Evolutionary conservation across 345 rosid species (phyloP).

Genomic region (Syzygium oleosum): DNA sequence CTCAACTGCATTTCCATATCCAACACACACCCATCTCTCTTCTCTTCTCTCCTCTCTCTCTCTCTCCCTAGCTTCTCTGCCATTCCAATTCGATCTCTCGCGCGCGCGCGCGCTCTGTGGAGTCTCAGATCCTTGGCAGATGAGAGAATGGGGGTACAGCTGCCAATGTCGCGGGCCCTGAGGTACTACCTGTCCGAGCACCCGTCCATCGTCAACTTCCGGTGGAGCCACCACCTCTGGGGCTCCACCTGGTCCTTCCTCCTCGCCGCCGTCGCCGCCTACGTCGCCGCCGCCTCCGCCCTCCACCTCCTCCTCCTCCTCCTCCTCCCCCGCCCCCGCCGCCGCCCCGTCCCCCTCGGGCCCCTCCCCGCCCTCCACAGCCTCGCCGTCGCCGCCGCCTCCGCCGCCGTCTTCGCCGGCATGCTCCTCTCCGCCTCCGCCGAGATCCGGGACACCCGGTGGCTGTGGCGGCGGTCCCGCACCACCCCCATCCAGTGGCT

Average conservation of each 20-base stretch:
- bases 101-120: not conserved
- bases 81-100: not conserved
- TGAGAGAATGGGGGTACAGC: not conserved
- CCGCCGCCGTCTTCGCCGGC: conserved; percentile 63
- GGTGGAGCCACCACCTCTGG: conserved; percentile 76
- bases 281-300: conserved; percentile 34
- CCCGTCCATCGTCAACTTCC: conserved; percentile 70
- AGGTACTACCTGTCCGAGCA: conserved; percentile 63
- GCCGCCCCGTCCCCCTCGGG: conserved; percentile 46
- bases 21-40: too few relatives aligned
- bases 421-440: conserved; percentile 64
- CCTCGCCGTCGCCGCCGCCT: conserved; percentile 44
- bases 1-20: not conserved
- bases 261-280: conserved; percentile 43
- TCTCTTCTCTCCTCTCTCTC: not conserved
- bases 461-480: conserved; percentile 66
- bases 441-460: conserved; percentile 81
- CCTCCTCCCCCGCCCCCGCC: conserved; percentile 18
- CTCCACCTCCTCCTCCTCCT: conserved; percentile 54
- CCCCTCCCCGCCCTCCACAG: conserved; percentile 85
- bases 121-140: not conserved
- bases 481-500: conserved; percentile 81
- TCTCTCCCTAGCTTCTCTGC: not conserved
- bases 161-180: not conserved
- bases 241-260: conserved; percentile 93